Base-by-base conservation (phyloP, 2,329 filamentous ascomycete genomes). In the Daldinia eschscholtzii region DNA sequence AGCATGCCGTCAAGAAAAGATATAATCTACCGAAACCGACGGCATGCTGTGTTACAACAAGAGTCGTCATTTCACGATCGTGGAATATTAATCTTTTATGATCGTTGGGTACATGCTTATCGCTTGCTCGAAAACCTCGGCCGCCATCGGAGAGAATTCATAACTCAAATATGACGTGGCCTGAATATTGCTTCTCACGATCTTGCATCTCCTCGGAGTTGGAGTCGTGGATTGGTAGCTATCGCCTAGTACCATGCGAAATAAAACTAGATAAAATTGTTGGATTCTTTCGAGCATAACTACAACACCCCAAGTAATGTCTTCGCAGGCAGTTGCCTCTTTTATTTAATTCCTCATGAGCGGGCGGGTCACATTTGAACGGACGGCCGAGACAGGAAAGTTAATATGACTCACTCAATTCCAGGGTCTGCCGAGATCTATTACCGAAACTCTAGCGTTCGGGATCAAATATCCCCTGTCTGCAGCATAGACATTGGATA, bases 321-420 rank as follows among this genome's bases (percentile, higher is more conserved):
- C 5, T 18, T 57, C 50, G 52, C 57, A 46, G 7, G n/a, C 3
- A 6, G 28, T 55, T 61, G 15, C 46, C 57, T 18, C 35, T 41
- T 57, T 61, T 23, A 48, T 48, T 26, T 26, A 6, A 26, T 46
- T n/a, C 30, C 13, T 28, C 37, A 10, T 33, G 55, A 46, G 28
- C n/a, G 26, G 13, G 20, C 20, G 12, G 33, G 37, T 55, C 28
- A 26, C 28, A 62, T 13, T 2, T 57, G 13, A 26, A 52, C 15
- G 18, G 30, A 56, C 3, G 37, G 48, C 59, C 46, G 58, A 64
- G 18, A 52, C 7, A 64, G 42, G 57, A 52, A 61, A 61, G 20
- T 30, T 55, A 7, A 50, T 57, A 53, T 68, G 65, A 68, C 52
- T 64, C 65, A 68, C 44, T 58, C 18, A 7, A 20, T 18, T 9